A percentile compares a stretch with the other conserved stretches of the same genome.
phyloP scores from a whole-genome alignment of 2,329 filamentous ascomycete species.

The Teratosphaeria gauchensis region DNA sequence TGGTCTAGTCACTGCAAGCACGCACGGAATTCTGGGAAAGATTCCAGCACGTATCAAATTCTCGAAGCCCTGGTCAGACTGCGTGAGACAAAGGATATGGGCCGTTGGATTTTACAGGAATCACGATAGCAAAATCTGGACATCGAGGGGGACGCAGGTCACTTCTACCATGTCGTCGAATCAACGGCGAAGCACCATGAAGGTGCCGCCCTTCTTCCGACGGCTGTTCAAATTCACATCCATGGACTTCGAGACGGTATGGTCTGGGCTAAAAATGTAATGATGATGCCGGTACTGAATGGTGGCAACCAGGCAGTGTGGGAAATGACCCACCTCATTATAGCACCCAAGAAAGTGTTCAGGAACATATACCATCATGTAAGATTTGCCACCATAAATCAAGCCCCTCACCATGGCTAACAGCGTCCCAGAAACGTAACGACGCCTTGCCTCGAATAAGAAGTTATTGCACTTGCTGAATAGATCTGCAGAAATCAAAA shows the following conservation, averaged over 20 bases:
- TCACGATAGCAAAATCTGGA: not conserved
- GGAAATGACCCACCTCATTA: slow-evolving; percentile 60
- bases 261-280: not conserved
- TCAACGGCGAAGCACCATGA: slow-evolving; percentile 40
- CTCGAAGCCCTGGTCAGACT: not conserved
- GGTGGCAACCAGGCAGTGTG: slow-evolving; percentile 43
- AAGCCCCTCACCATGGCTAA: not conserved
- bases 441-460: no score
- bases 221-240: slow-evolving; percentile 62
- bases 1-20: not conserved
- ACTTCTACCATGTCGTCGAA: slow-evolving; percentile 14
- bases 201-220: slow-evolving; percentile 59
- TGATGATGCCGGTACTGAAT: not conserved
- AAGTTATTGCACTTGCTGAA: no score
- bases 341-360: slow-evolving; percentile 62
- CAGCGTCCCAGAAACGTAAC: slow-evolving; percentile 21
- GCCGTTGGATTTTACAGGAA: not conserved
- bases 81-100: not conserved
- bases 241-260: slow-evolving; percentile 61
- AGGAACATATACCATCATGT: slow-evolving; percentile 62
- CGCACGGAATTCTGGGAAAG: not conserved
- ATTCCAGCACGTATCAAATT: not conserved
- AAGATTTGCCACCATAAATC: slow-evolving; percentile 15
- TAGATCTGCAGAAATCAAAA: slow-evolving; percentile 47
- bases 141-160: not conserved